These are phyloP conservation scores for Geosmithia flava DNA, from an alignment of 2,329 filamentous ascomycete species.

Conservation along the genomic window DNA sequence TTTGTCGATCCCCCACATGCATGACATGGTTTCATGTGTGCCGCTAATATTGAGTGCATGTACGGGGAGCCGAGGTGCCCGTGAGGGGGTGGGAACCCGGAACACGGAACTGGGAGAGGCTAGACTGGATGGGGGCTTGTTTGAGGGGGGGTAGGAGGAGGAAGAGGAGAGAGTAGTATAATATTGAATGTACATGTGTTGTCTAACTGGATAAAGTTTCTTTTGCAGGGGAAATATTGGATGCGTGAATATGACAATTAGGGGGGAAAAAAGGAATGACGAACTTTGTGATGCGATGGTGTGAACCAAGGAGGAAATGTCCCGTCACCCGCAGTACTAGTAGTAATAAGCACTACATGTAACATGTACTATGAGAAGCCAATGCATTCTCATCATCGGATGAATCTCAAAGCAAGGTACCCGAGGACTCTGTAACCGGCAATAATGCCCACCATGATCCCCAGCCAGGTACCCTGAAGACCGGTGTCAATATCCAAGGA, in stretches of 20 bases:
- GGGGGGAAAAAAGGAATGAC: neutral
- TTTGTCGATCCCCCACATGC: neutral
- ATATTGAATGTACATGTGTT: neutral
- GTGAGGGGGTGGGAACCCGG: neutral
- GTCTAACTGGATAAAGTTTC: too few relatives aligned
- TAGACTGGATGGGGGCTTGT: neutral
- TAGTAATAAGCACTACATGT: too few relatives aligned
- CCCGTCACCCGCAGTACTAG: too few relatives aligned
- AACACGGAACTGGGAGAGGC: neutral
- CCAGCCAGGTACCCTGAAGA: conserved; percentile 64
- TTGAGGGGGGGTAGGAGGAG: neutral
- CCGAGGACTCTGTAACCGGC: conserved; percentile 48
- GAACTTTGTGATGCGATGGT: too few relatives aligned
- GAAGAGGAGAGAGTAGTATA: neutral
- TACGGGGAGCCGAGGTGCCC: neutral
- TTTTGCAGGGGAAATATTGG: neutral
- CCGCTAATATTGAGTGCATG: neutral
- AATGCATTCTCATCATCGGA: neutral
- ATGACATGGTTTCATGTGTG: neutral
- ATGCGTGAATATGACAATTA: neutral
- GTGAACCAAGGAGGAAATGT: too few relatives aligned
- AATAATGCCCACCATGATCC: conserved; percentile 64
- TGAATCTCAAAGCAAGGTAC: conserved; percentile 5
- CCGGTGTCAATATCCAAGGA: conserved; percentile 58
- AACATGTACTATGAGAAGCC: too few relatives aligned